Conservation (phyloP, 345 rosid genomes). For the Citrus medica region DNA sequence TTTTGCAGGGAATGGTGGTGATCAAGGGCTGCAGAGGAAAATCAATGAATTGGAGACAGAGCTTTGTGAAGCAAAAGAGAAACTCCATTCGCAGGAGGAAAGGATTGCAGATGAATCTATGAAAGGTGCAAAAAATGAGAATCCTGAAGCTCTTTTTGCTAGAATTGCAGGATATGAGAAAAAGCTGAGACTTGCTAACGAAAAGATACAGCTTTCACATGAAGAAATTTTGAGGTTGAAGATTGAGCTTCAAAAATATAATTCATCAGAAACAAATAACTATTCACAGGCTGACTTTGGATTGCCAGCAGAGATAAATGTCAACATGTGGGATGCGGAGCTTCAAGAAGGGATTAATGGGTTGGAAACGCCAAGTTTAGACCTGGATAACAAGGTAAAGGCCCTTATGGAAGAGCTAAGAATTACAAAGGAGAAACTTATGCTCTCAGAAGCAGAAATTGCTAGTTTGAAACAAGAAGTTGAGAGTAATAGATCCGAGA, state of each 20-base stretch:
- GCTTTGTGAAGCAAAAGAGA: slow-evolving; percentile 55
- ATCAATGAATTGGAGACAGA: slow-evolving; percentile 57
- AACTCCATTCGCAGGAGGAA: slow-evolving; percentile 44
- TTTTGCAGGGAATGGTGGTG: slow-evolving; percentile 39
- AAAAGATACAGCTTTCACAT: slow-evolving; percentile 42
- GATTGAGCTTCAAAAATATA: slow-evolving; percentile 46
- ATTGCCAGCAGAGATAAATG: slow-evolving; percentile 8
- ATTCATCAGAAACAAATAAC: slow-evolving; percentile 21
- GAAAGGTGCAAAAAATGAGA: slow-evolving; percentile 29
- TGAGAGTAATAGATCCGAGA: slow-evolving; percentile 33
- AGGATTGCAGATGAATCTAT: slow-evolving; percentile 36
- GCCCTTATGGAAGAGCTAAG: slow-evolving; percentile 55
- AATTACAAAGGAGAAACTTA: slow-evolving; percentile 49
- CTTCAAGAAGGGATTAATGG: slow-evolving; percentile 22
- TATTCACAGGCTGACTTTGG: slow-evolving; percentile 30
- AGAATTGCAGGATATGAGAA: slow-evolving; percentile 51
- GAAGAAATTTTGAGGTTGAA: slow-evolving; percentile 52
- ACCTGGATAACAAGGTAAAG: slow-evolving; percentile 23
- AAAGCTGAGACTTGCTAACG: slow-evolving; percentile 51
- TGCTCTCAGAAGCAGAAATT: slow-evolving; percentile 52
- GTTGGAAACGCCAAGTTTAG: slow-evolving; percentile 22
- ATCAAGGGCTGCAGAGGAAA: slow-evolving; percentile 41
- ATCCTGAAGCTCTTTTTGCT: slow-evolving; percentile 31
- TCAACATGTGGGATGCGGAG: slow-evolving; percentile 22
- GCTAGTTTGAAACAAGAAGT: slow-evolving; percentile 36